Evolutionary conservation across 371 early-diverging fungal species (phyloP).

Genomic region (Apophysomyces sp.): DNA sequence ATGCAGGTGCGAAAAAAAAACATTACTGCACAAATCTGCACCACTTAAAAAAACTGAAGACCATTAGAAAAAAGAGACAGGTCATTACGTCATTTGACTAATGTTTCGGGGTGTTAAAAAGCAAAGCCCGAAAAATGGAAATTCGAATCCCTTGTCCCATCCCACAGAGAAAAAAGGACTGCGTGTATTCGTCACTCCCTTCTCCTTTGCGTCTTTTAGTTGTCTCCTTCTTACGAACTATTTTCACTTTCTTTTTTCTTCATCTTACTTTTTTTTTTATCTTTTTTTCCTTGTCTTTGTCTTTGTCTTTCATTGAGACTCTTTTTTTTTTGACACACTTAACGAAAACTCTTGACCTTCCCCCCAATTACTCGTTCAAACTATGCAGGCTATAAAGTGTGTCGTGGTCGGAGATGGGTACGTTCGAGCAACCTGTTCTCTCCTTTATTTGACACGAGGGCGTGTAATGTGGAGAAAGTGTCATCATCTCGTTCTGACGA

Average conservation of each 20-base stretch:
- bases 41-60: too few relatives aligned
- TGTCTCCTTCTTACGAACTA: background rate
- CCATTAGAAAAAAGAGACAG: too few relatives aligned
- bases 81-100: too few relatives aligned
- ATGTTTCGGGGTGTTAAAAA: too few relatives aligned
- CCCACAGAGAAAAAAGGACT: too few relatives aligned
- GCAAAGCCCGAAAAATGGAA: too few relatives aligned
- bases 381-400: conserved; percentile 98
- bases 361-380: background rate
- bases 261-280: background rate
- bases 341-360: background rate
- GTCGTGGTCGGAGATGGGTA: conserved; percentile 98
- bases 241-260: background rate
- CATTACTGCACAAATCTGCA: too few relatives aligned
- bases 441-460: conserved; percentile 1
- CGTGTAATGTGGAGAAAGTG: conserved; percentile 1
- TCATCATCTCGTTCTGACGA: conserved; percentile 5
- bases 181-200: too few relatives aligned
- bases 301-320: background rate
- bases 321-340: background rate
- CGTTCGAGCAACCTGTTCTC: conserved; percentile 21
- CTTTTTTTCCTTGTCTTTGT: background rate
- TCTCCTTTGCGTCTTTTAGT: too few relatives aligned
- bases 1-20: too few relatives aligned
- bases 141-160: too few relatives aligned